Conservation (phyloP, 768 basidiomycete genomes). For the Kwoniella mangroviensis region DNA sequence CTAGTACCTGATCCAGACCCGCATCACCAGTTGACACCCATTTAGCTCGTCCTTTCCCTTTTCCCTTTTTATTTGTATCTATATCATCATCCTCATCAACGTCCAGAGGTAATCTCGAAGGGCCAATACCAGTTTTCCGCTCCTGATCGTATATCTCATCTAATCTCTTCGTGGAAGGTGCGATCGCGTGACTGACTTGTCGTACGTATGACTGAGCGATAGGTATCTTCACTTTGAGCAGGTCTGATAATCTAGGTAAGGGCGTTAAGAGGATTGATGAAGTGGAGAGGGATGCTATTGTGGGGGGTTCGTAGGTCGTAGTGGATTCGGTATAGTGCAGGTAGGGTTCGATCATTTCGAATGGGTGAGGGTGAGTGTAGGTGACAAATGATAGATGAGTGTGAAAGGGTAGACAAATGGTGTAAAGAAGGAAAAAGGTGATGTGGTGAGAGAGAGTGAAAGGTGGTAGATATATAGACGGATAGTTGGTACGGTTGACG, state of each 20-base stretch:
- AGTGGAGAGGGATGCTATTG: slow-evolving; percentile 20
- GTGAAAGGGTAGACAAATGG: neutral
- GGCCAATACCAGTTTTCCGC: slow-evolving; percentile 4
- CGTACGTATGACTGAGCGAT: slow-evolving; percentile 60
- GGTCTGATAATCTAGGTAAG: slow-evolving; percentile 17
- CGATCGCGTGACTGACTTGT: slow-evolving; percentile 61
- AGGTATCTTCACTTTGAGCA: slow-evolving; percentile 14
- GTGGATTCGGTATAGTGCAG: neutral
- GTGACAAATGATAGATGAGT: neutral
- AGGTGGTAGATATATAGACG: neutral
- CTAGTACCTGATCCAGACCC: slow-evolving; percentile 70
- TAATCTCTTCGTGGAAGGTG: slow-evolving; percentile 40
- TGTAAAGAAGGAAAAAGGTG: neutral
- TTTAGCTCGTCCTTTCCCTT: slow-evolving; percentile 53
- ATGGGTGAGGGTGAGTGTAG: neutral
- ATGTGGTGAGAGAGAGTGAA: neutral
- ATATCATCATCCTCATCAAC: slow-evolving; percentile 4
- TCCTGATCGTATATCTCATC: slow-evolving; percentile 22
- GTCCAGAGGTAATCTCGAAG: neutral
- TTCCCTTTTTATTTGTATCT: slow-evolving; percentile 4
- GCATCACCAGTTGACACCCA: slow-evolving; percentile 76
- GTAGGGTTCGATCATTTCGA: slow-evolving; percentile 6
- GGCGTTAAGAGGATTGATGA: slow-evolving; percentile 23
- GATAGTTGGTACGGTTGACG: neutral
- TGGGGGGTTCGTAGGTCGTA: neutral